Evolutionary conservation across 139 green algal genomes (phyloP), one percentile per base, ranked within the genome.

Genomic region (Chlamydomonas applanata): DNA sequence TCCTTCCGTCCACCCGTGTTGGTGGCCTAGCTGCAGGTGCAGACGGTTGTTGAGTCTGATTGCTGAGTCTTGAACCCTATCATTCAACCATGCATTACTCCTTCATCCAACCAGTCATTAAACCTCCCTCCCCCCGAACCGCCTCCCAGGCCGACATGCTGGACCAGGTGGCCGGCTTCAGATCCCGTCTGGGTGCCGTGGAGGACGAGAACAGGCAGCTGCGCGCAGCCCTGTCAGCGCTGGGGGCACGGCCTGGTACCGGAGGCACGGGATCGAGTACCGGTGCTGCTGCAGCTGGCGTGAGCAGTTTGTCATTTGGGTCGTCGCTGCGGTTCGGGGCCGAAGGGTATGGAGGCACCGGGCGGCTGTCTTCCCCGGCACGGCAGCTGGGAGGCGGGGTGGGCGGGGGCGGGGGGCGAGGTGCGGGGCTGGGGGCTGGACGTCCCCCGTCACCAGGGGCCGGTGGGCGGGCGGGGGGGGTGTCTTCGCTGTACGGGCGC

Each of bases 171-270:
- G 30, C 24, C 24, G 34, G n/a, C n/a, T 66, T 66, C 59, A 24
- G 59, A 24, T 34, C 59, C 24, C 59, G 35, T 24, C 59, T 66
- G 59, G 59, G 30, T 29, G 59, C 30, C 3, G 59, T 66, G 29
- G 59, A 29, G 17, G 59, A 66, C n/a, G 59, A 66, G 59, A 66
- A 66, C 59, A 34, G 30, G 59, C 59, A 66, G n/a, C 25, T 66
- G 17, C 29, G 59, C 11, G n/a, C 29, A 22, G 59, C 29, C 9
- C 59, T 66, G 24, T 40, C 59, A 25, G 11, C 30, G 59, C 25
- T 66, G 24, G 30, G 30, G 7, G 40, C 40, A 11, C 40, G 40
- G 7, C 40, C 40, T 11, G 11, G 40, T 11, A 49, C 40, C 7
- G 40, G 40, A 49, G 11, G 40, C 7, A 49, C 11, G 40, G 40